phyloP scores from a whole-genome alignment of 2,329 filamentous ascomycete species.

The Fusarium secorum region DNA sequence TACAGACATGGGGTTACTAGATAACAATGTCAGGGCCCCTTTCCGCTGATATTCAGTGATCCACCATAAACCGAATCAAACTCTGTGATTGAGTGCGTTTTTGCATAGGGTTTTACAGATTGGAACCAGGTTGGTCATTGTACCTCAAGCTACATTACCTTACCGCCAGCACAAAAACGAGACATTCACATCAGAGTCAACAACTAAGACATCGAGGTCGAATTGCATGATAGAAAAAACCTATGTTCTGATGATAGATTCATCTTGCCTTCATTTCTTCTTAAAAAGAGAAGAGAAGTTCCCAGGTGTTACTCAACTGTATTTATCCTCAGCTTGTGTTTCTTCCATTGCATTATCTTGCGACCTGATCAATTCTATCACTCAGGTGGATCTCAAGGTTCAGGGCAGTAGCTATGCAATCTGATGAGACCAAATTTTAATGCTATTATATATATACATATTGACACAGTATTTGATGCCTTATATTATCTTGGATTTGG shows the following conservation, averaged over 20 bases:
- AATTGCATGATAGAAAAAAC: background rate
- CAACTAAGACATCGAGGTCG: background rate
- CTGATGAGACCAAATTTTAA: background rate
- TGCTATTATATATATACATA: background rate
- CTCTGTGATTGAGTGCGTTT: background rate
- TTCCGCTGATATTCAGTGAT: background rate
- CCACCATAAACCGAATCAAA: background rate
- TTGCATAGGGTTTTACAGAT: background rate
- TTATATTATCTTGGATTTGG: background rate
- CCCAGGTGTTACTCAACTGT: background rate
- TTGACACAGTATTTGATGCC: background rate
- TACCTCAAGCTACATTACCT: background rate
- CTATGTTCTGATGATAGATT: background rate
- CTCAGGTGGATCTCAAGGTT: background rate
- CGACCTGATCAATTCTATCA: background rate
- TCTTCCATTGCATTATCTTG: background rate
- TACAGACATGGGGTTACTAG: background rate
- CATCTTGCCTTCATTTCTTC: background rate
- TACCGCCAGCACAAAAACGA: background rate
- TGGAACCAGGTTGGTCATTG: background rate
- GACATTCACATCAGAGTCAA: background rate
- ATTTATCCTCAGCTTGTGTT: background rate
- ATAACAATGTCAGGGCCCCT: background rate
- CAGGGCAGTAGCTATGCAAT: background rate
- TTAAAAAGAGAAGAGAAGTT: background rate